Base-by-base conservation (phyloP, 139 green algal genomes). In the Pleodorina starrii region DNA sequence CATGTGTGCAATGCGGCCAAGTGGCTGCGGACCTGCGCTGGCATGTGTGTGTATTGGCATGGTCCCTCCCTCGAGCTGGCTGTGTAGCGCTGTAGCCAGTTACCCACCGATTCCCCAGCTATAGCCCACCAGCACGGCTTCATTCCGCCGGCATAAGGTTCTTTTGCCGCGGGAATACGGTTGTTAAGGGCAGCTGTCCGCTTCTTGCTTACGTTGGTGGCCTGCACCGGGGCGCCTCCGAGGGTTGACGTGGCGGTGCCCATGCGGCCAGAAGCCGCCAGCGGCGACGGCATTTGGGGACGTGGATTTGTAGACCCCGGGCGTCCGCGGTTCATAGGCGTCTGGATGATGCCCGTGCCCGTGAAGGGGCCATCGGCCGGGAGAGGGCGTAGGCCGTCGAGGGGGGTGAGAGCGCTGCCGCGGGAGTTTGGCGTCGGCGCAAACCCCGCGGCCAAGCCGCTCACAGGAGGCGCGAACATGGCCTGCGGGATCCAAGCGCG, bases 341-440 rank as follows among this genome's bases (percentile, higher is more conserved):
- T 40, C 51, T 50, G 36, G 12, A 38, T 72, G 32, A 71, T 51
- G 23, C 35, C 32, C 21, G 36, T 11, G 32, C 32, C 77, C 21
- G 32, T 51, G 35, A 84, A 84, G 51, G 77, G 27, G 54, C 54
- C 78, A 32, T 85, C 81, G 27, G 60, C 0, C 27, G 44, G 43
- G 10, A 84, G 2, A 1, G 66, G 21, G 21, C 82, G 82, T 63
- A 88, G 9, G 11, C 82, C 82, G 32, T 88, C 82, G 63, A 88
- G 68, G 25, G 82, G 82, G 16, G 66, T 80, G 17, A 88, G 82
- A 3, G 60, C 35, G 81, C 60, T 78, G 60, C 81, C 81, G n/a
- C 81, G 42, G n/a, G 81, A 87, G 23, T 0, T 29, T 11, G 81
- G 60, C 29, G n/a, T 25, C 25, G 60, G 42, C 40, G 19, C n/a